phyloP scores from a whole-genome alignment of 768 basidiomycete genomes.

The Trametes coccinea region DNA sequence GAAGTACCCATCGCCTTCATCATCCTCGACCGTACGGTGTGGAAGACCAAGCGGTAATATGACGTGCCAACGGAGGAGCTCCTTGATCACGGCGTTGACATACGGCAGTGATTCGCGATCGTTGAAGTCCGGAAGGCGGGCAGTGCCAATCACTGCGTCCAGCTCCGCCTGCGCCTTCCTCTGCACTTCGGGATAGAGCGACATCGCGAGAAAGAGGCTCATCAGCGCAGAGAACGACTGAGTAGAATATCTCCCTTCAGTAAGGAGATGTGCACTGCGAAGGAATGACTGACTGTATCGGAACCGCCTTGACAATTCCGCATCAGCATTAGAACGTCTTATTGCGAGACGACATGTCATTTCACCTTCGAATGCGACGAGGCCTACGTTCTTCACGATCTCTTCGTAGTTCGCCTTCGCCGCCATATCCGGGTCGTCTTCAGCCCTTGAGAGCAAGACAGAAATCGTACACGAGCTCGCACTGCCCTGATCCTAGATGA shows the following conservation, averaged over 20 bases:
- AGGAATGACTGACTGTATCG: not conserved
- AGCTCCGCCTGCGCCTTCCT: constrained; percentile 20
- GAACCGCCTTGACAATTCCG: not conserved
- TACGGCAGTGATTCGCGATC: constrained; percentile 18
- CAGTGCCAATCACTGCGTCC: constrained; percentile 14
- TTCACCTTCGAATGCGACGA: constrained; percentile 6
- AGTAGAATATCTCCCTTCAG: no score
- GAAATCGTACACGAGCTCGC: not conserved
- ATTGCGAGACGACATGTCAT: not conserved
- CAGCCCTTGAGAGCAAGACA: not conserved
- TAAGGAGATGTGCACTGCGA: no score
- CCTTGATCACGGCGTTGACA: constrained; percentile 23
- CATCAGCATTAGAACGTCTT: not conserved
- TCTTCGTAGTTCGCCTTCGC: not conserved
- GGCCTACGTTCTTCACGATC: not conserved
- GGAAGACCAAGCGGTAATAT: constrained; percentile 16
- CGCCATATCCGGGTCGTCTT: not conserved
- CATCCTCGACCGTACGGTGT: constrained; percentile 39
- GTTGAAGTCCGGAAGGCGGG: constrained; percentile 16
- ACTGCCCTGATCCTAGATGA: not conserved
- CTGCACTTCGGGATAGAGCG: constrained; percentile 16
- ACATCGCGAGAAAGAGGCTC: constrained; percentile 15
- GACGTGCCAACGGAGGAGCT: constrained; percentile 16
- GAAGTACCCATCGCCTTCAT: constrained; percentile 40
- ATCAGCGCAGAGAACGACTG: constrained; percentile 11